Conservation (phyloP, 495 filamentous ascomycete species). For the Aspergillus avenaceus region DNA sequence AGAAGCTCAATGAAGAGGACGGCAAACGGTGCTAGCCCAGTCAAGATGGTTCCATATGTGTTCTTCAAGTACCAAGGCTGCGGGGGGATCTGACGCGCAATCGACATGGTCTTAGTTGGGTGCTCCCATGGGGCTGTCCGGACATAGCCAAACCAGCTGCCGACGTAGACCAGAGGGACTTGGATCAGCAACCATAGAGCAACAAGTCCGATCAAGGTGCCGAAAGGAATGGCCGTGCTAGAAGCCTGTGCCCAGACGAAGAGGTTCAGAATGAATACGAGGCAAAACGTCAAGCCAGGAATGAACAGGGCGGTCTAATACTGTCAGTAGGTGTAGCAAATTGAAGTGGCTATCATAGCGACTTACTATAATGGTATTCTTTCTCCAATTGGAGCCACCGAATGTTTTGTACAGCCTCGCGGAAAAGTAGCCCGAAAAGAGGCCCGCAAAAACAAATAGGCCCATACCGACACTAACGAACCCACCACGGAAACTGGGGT, state of each 20-base stretch:
- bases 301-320: slow-evolving; percentile 70
- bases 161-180: slow-evolving; percentile 82
- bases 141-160: slow-evolving; percentile 75
- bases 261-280: slow-evolving; percentile 82
- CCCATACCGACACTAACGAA: slow-evolving; percentile 86
- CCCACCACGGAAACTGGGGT: slow-evolving; percentile 87
- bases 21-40: slow-evolving; percentile 83
- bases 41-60: slow-evolving; percentile 60
- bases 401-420: slow-evolving; percentile 83
- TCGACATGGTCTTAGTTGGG: slow-evolving; percentile 75
- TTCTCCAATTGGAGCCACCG: slow-evolving; percentile 72
- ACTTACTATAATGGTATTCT: slow-evolving; percentile 69
- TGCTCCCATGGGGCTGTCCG: slow-evolving; percentile 71
- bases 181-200: slow-evolving; percentile 87
- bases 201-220: slow-evolving; percentile 72
- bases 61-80: slow-evolving; percentile 77
- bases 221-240: slow-evolving; percentile 85
- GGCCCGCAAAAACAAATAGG: slow-evolving; percentile 81
- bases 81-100: slow-evolving; percentile 70
- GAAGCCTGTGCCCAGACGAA: slow-evolving; percentile 95
- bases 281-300: slow-evolving; percentile 74
- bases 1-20: slow-evolving; percentile 92
- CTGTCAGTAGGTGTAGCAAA: slow-evolving; percentile 14
- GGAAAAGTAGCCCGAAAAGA: slow-evolving; percentile 93
- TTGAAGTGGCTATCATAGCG: not conserved